These are phyloP conservation scores for Sarcomyxa edulis DNA, from an alignment of 768 basidiomycete genomes.

Conservation along the genomic window DNA sequence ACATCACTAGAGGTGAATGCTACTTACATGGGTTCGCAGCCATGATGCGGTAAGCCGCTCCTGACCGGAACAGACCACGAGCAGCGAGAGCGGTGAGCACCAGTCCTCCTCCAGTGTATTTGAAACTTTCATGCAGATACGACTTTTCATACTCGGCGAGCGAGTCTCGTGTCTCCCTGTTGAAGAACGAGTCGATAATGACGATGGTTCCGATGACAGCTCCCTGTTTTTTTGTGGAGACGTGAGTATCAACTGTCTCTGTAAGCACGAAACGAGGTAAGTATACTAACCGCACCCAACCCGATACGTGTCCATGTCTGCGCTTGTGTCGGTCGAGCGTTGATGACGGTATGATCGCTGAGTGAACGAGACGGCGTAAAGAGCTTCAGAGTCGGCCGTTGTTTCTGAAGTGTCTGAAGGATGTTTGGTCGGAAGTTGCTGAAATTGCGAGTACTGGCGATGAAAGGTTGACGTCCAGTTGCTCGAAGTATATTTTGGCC, in stretches of 20 bases:
- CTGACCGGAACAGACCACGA: slow-evolving; percentile 67
- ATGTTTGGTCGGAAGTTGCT: slow-evolving; percentile 26
- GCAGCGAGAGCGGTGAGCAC: slow-evolving; percentile 74
- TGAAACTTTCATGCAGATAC: slow-evolving; percentile 73
- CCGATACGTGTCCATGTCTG: slow-evolving; percentile 41
- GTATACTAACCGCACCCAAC: slow-evolving; percentile 44
- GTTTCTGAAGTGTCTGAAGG: slow-evolving; percentile 22
- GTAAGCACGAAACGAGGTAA: not conserved
- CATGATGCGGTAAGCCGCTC: slow-evolving; percentile 71
- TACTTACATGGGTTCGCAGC: slow-evolving; percentile 73
- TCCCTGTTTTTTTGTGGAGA: slow-evolving; percentile 50
- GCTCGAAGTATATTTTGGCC: not conserved
- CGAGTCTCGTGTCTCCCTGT: slow-evolving; percentile 72
- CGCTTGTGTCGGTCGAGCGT: slow-evolving; percentile 27
- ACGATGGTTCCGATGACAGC: slow-evolving; percentile 70
- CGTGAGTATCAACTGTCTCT: slow-evolving; percentile 3
- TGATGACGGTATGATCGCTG: slow-evolving; percentile 32
- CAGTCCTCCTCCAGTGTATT: slow-evolving; percentile 80
- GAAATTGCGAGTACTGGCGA: slow-evolving; percentile 8
- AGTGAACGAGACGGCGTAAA: slow-evolving; percentile 35
- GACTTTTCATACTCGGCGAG: slow-evolving; percentile 58
- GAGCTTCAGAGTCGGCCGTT: slow-evolving; percentile 6
- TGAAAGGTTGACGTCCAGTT: not conserved
- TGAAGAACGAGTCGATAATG: slow-evolving; percentile 58
- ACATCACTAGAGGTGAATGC: not conserved